These are phyloP conservation scores for Eremochloa ophiuroides DNA, from an alignment of 176 grass and related monocot species.

Conservation along the genomic window DNA sequence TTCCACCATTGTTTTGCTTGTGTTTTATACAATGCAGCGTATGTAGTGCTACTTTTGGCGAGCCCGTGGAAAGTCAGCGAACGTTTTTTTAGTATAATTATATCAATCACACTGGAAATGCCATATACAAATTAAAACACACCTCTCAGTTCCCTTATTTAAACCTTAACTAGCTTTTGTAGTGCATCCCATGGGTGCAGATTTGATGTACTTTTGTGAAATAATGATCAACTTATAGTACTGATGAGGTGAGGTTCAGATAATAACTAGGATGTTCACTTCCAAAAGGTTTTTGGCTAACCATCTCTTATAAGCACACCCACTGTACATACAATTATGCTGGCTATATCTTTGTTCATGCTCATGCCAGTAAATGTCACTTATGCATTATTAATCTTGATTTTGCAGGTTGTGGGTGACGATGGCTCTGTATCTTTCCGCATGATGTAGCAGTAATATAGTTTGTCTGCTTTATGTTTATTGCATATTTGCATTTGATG, in stretches of 20 bases:
- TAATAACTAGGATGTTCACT: background rate
- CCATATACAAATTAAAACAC: background rate
- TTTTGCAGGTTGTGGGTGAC: conserved; percentile 73
- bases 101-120: background rate
- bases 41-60: background rate
- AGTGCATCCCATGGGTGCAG: background rate
- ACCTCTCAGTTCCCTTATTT: background rate
- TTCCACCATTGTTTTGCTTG: background rate
- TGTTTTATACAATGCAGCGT: background rate
- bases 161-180: background rate
- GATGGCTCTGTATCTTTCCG: conserved; percentile 89
- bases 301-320: background rate
- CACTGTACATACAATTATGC: background rate
- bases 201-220: background rate
- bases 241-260: background rate
- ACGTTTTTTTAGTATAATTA: background rate
- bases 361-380: background rate
- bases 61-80: background rate
- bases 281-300: background rate
- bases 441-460: background rate
- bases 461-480: background rate
- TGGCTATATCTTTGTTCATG: background rate
- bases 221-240: background rate
- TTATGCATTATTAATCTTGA: conserved; percentile 19
- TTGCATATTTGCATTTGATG: background rate